A percentile compares a stretch with the other conserved stretches of the same genome.
phyloP scores from a whole-genome alignment of 352 stramenopile species.

The Globisporangium spiculum region DNA sequence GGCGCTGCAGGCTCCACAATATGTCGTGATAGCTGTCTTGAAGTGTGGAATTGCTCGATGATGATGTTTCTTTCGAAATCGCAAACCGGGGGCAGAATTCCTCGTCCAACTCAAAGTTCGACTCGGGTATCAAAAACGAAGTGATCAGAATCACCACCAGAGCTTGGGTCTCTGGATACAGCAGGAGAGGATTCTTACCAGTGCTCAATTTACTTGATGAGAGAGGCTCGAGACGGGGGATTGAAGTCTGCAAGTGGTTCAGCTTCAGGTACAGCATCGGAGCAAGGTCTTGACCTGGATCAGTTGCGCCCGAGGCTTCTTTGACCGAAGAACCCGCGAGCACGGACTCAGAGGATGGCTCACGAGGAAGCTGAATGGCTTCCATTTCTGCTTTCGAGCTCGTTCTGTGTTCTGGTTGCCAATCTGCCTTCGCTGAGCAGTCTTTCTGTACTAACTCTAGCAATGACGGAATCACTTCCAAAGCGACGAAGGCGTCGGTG shows the following conservation, averaged over 20 bases:
- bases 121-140: conserved; percentile 32
- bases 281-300: background rate
- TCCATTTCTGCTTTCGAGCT: background rate
- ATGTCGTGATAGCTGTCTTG: conserved; percentile 23
- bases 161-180: conserved; percentile 23
- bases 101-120: conserved; percentile 36
- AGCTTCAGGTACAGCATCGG: conserved; percentile 12
- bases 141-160: conserved; percentile 28
- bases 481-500: conserved; percentile 25
- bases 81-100: conserved; percentile 34
- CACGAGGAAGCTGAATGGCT: background rate
- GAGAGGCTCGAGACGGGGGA: background rate
- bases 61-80: conserved; percentile 14
- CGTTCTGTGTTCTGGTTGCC: conserved; percentile 5
- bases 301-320: background rate
- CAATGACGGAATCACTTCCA: conserved; percentile 22
- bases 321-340: background rate
- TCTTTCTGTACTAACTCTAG: conserved; percentile 18
- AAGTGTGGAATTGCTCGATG: background rate
- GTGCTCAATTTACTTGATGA: background rate
- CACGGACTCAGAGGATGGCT: background rate
- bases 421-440: background rate
- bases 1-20: conserved; percentile 44
- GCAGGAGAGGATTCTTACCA: background rate
- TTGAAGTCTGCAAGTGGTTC: conserved; percentile 1